phyloP scores from a whole-genome alignment of 2,329 filamentous ascomycete species.

The Botrytis fragariae region DNA sequence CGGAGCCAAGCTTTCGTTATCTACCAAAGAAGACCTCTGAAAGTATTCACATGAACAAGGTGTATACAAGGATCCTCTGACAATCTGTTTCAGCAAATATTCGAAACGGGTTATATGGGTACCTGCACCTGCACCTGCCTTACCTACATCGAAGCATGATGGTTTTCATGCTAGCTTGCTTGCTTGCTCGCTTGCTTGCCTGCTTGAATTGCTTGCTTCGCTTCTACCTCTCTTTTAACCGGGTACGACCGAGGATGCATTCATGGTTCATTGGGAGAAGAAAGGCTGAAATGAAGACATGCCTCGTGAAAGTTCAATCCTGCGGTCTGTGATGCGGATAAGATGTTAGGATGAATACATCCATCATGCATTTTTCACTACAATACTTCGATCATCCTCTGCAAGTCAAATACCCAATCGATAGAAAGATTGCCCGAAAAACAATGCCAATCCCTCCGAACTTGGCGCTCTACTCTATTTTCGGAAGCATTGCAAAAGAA shows the following conservation, averaged over 20 bases:
- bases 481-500: background rate
- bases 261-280: background rate
- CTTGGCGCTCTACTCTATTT: background rate
- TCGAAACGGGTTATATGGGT: conserved; percentile 20
- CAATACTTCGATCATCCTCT: background rate
- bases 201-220: conserved; percentile 11
- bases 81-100: conserved; percentile 16
- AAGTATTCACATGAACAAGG: background rate
- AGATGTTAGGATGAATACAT: background rate
- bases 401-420: background rate
- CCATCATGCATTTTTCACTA: background rate
- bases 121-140: conserved; percentile 9
- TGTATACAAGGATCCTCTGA: background rate
- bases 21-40: background rate
- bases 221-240: conserved; percentile 8
- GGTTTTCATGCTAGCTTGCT: conserved; percentile 9
- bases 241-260: conserved; percentile 15
- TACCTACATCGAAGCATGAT: conserved; percentile 8
- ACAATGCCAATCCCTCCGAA: background rate
- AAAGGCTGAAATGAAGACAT: conserved; percentile 5
- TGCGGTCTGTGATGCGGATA: background rate
- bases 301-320: background rate
- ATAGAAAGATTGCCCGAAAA: background rate
- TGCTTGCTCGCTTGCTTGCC: conserved; percentile 16
- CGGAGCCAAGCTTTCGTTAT: background rate